A percentile compares a stretch with the other conserved stretches of the same genome.
These are phyloP conservation scores for Solanum commersonii DNA, from an alignment of 257 asterid species.

Conservation along the genomic window DNA sequence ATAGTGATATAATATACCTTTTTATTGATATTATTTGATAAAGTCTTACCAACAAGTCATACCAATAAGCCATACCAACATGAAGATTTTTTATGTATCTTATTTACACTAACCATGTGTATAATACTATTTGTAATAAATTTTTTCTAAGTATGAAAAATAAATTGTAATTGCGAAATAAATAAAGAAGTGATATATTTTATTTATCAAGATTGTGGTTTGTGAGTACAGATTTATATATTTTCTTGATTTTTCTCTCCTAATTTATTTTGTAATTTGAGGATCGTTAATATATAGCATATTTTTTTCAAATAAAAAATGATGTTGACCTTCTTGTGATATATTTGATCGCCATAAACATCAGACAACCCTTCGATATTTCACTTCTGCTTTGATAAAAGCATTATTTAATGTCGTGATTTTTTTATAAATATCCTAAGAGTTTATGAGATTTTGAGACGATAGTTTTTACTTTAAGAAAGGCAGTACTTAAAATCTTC, in stretches of 20 bases:
- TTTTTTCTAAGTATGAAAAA: too few relatives aligned
- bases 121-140: too few relatives aligned
- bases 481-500: rapidly evolving
- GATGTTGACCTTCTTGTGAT: not conserved
- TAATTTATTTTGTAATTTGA: not conserved
- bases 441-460: not conserved
- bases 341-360: not conserved
- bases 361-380: not conserved
- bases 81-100: too few relatives aligned
- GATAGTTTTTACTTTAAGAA: not conserved
- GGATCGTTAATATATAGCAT: not conserved
- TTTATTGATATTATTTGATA: not conserved
- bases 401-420: rapidly evolving
- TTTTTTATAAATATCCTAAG: not conserved
- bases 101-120: too few relatives aligned
- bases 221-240: rapidly evolving
- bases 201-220: not conserved
- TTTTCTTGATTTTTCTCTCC: not conserved
- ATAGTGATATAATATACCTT: not conserved
- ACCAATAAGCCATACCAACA: not conserved
- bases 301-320: not conserved
- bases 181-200: not conserved
- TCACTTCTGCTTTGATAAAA: not conserved
- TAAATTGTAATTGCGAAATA: too few relatives aligned
- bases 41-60: not conserved